Evolutionary conservation across 768 basidiomycete species (phyloP), one percentile per base, ranked within the genome.

Genomic region (Amanita exitialis): DNA sequence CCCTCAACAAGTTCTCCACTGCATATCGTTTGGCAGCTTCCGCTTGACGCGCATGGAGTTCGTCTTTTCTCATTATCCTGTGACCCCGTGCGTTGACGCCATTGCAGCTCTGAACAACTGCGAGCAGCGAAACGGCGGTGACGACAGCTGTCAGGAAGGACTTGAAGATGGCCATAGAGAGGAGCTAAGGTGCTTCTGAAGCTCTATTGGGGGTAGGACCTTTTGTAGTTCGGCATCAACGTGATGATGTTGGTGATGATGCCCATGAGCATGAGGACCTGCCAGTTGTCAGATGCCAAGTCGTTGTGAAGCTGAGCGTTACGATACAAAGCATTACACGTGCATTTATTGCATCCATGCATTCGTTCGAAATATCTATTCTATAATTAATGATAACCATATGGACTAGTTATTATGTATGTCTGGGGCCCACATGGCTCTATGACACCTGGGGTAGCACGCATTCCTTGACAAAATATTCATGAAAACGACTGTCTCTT

Each of bases 401-500:
- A 23, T 23, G 39, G 21, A 41, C 16, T 9, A 23, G 16, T 18
- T 41, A 16, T 18, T 27, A 15, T 1, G 12, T 25, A 25, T 7
- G 28, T 44, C 25, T n/a, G 10, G 8, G 3, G n/a, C 6, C 15
- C 23, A 25, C 23, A 44, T 51, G 50, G 41, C 28, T 44, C 34
- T 38, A 36, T 12, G 16, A 16, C 25, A 50, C 18, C 16, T 10
- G 28, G 32, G 66, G 54, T 3, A 81, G 53, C 7, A 93, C 86
- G 59, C 87, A 91, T 59, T 82, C 76, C 49, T 72, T 73, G 37
- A 95, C 73, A 61, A 95, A 97, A 63, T 88, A 95, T 54, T 95
- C 87, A 64, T 96, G 94, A 61, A 97, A 90, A 35, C 94, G 80
- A 52, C 78, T 67, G 60, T 98, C 95, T 51, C 75, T 73, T 20